Evolutionary conservation across 768 basidiomycete species (phyloP), one percentile per base, ranked within the genome.

Genomic region (Phylloporus arenicola): DNA sequence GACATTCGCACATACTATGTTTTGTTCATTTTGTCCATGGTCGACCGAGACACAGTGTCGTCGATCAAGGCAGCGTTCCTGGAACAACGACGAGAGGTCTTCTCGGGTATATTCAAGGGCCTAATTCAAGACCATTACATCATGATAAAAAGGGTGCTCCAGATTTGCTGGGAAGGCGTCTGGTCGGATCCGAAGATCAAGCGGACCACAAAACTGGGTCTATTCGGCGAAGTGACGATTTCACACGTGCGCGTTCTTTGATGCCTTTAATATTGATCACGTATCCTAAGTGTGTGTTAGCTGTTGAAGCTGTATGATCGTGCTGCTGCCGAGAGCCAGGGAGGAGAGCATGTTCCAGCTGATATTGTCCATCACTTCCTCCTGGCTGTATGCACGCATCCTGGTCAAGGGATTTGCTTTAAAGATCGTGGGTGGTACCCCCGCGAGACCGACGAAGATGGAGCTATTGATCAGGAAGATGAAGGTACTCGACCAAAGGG

Each of bases 381-480:
- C 11, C 78, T 94, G 24, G 86, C 86, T 2, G 81, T 92, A 27
- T 88, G 86, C 58, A 86, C 88, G 0, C 81, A 80, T 22, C 88
- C 90, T 0, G 92, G 93, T 0, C 69, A 74, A 12, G 93, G 93
- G 0, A 75, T 96, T 13, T 97, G 93, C 61, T 96, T 95, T 70
- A 81, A 73, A 45, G 91, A 94, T 59, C 76, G 80, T 8, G 93
- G 93, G 3, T 97, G 93, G 93, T 97, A 96, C 58, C 82, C 82
- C 4, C 82, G 89, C 3, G 84, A 86, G 53, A 63, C 66, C 3
- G 77, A 76, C 16, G 69, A 67, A 16, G 75, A 75, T 10, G 68
- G 68, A 1, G 67, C 54, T 0, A 46, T 55, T 3, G 67, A 73
- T 9, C 72, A 68, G 22, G 77, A 76, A 1, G 72, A 72, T 0